These are phyloP conservation scores for Ilex aquifolium DNA, from an alignment of 257 asterid species.

Conservation along the genomic window DNA sequence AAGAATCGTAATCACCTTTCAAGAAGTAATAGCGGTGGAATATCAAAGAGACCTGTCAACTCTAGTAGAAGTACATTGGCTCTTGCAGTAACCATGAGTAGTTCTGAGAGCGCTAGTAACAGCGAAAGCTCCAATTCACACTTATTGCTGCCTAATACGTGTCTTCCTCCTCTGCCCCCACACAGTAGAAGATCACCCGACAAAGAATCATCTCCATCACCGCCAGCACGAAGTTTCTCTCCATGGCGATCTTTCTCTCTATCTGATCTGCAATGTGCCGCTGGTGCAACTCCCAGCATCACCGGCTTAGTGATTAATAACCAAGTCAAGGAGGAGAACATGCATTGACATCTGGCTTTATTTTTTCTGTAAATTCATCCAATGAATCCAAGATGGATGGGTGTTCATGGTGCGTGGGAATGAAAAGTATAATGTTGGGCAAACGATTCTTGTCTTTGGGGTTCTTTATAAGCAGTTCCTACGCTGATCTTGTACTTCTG, in stretches of 20 bases:
- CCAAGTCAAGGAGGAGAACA: constrained; percentile 17
- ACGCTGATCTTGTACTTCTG: no score
- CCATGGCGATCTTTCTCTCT: constrained; percentile 70
- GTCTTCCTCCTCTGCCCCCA: constrained; percentile 80
- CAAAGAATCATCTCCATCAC: constrained; percentile 31
- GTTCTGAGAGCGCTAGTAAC: constrained; percentile 23
- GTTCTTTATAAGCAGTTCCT: no score
- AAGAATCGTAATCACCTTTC: not conserved
- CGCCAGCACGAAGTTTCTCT: constrained; percentile 42
- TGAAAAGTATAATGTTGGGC: no score
- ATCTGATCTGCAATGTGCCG: constrained; percentile 72
- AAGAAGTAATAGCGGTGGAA: not conserved
- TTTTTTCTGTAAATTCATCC: no score
- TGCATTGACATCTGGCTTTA: constrained; percentile 9
- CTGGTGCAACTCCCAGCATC: constrained; percentile 33
- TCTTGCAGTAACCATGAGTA: not conserved
- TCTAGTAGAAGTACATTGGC: not conserved
- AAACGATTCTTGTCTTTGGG: no score
- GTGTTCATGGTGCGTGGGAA: no score
- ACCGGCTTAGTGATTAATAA: constrained; percentile 30
- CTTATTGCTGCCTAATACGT: constrained; percentile 39
- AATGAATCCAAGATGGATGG: no score
- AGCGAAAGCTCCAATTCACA: constrained; percentile 50
- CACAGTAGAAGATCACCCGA: constrained; percentile 29
- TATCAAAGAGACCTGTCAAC: constrained; percentile 1